phyloP scores from a whole-genome alignment of 495 filamentous ascomycete species.

The Penicillium chermesinum region DNA sequence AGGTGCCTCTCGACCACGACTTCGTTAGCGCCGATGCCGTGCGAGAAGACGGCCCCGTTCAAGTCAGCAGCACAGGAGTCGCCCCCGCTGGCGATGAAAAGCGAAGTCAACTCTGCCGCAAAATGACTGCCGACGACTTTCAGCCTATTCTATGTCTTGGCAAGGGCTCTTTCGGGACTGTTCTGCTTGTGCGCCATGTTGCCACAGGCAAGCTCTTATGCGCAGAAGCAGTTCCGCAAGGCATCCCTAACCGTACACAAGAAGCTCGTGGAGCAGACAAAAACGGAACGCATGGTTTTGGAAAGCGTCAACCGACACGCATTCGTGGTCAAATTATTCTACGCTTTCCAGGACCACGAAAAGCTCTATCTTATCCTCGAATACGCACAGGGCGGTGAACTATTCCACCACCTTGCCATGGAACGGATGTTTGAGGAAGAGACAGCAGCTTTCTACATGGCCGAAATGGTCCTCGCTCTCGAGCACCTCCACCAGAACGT shows the following conservation, averaged over 20 bases:
- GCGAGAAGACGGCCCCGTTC: conserved; percentile 29
- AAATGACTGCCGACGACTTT: conserved; percentile 91
- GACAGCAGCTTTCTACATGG: conserved; percentile 93
- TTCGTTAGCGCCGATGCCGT: conserved; percentile 72
- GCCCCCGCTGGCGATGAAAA: conserved; percentile 20
- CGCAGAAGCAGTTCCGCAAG: conserved; percentile 98
- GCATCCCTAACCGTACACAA: conserved; percentile 89
- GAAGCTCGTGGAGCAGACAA: conserved; percentile 90
- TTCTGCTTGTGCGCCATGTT: conserved; percentile 83
- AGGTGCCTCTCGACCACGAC: conserved; percentile 81
- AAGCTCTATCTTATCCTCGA: conserved; percentile 97
- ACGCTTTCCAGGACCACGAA: conserved; percentile 96
- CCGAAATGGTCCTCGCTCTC: conserved; percentile 89
- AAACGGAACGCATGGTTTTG: conserved; percentile 88
- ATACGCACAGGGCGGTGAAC: conserved; percentile 94
- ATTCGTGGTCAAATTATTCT: conserved; percentile 95
- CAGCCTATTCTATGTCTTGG: conserved; percentile 90
- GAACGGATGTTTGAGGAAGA: conserved; percentile 90
- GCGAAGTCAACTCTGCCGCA: conserved; percentile 52
- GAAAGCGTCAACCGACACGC: conserved; percentile 94
- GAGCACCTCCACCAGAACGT: conserved; percentile 87
- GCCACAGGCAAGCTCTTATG: conserved; percentile 84
- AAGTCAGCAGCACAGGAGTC: conserved; percentile 6
- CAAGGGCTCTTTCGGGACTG: conserved; percentile 92
- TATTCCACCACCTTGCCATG: conserved; percentile 83